Evolutionary conservation across 1,284 basidiomycete species (phyloP), one percentile per base, ranked within the genome.

Genomic region (Apiotrichum akiyoshidainum): DNA sequence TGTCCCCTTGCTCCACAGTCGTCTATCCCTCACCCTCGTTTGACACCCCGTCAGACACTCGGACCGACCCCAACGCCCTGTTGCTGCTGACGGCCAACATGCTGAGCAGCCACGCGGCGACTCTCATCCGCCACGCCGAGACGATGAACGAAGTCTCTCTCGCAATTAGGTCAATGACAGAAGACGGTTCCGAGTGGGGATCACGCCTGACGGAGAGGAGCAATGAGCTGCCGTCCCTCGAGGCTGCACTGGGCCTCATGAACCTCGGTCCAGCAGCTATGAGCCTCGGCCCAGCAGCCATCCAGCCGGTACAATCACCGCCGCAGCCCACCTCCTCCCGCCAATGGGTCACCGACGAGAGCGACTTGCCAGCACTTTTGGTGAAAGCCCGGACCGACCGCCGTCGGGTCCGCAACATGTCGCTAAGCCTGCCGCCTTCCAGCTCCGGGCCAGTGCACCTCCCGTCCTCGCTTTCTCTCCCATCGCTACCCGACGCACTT

Each of bases 101-200:
- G 14, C 64, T 74, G 10, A 67, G 58, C n/a, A 60, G 65, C 1
- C 72, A 74, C 33, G 72, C 69, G 16, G 49, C 65, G 10, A 60
- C 61, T 0, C 59, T 72, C 12, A 60, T 71, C 46, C 61, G 60
- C 2, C 67, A 71, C 13, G 68, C 69, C 14, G 54, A 57, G 1
- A 47, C 46, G 16, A 65, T 70, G 55, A 56, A 44, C 9, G 64
- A 68, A 8, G 52, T 59, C 8, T 59, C 64, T 44, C 63, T 65
- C 33, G 59, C 60, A 10, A 66, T 73, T 63, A 46, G 56, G 7
- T 60, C 55, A 9, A 64, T 72, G 61, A 70, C 70, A 1, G 47
- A 57, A 40, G 68, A 70, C 56, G 65, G 63, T 35, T 45, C 70
- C 16, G 67, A 71, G 11, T 72, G 69, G 71, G 65, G 69, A 13